Evolutionary conservation across 306 rosid species (phyloP), one percentile per base, ranked within the genome.

Genomic region (Castanea sativa): DNA sequence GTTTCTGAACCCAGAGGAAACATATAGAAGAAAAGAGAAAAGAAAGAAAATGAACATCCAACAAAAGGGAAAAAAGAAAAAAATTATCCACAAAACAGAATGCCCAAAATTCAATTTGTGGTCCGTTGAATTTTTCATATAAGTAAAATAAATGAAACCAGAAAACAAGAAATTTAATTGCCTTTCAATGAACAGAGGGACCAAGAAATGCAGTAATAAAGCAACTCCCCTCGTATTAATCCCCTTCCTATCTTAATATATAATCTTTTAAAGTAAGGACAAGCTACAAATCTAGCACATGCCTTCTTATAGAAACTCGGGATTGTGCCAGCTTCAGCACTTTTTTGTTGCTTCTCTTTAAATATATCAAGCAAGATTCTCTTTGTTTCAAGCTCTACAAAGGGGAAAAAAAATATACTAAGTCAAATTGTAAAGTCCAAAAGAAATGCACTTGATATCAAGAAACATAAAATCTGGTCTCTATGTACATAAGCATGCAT

Each of bases 281-380:
- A 57, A 72, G 72, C 27, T 75, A 76, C 73, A 73, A 72, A 80
- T n/a, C 32, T 75, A 82, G 55, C 38, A 90, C 91, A 64, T 90
- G 78, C 99, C 99, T 93, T 91, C 89, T 93, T 93, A 86, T 96
- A 96, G 88, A 96, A 96, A 88, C 98, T 93, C 32, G 99, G 99
- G 79, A 96, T 93, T 65, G 92, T 82, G 83, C 92, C 92, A 81
- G 97, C 99, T 88, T 93, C 98, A 23, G 96, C 93, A 67, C 88
- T 88, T 86, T 87, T 96, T 83, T 92, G 93, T 80, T 93, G 99
- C 93, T 96, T 96, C 77, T 96, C 98, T 81, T 96, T 96, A 76
- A 96, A 96, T 88, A 96, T 96, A 70, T 93, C 98, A 71, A 96
- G 99, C 89, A 96, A 88, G 72, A 96, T 96, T 88, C 96, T 89